Evolutionary conservation across 371 early-diverging fungal genomes (phyloP), one percentile per base, ranked within the genome.

Genomic region (Mucor saturninus): DNA sequence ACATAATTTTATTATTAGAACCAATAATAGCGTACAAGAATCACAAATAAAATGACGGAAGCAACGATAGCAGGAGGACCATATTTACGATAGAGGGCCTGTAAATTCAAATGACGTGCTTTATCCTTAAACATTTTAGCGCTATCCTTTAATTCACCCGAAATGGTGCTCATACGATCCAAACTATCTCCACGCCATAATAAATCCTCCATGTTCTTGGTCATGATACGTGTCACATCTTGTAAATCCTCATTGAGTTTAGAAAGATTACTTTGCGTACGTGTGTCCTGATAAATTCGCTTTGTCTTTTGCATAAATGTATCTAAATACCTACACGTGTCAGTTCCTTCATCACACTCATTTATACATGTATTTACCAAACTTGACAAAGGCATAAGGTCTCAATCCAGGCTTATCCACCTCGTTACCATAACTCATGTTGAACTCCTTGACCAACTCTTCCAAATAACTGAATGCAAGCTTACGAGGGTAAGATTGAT

Each of bases 161-260:
- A 81, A 42, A 81, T 79, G 53, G 79, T 77, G 46, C 79, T 79
- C 82, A 81, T 81, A 85, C 92, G 84, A 72, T 95, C 93, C 61
- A 96, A 79, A 58, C 84, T 83, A 65, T 93, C 94, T 30, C 96
- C 96, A 53, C 98, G 89, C 86, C 95, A 95, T 54, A 98, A 83
- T 42, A 98, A 80, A 74, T 98, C 98, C 62, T 95, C 92, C 89
- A 98, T 96, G 77, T 98, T 98, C 72, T 92, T 95, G 13, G 95
- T 98, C 98, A 98, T 97, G 60, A 98, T 98, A 65, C 95, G 88
- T 31, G 94, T 92, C 6, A 98, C 98, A 74, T 97, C 98, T 59
- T 92, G 91, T 65, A 98, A 75, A 74, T 98, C 98, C 65, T 97
- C 97, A 72, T 98, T 95, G 39, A 98, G 78, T 73, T 94, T 95